phyloP scores from a whole-genome alignment of 331 rosid genomes.

The Rhamnella rubrinervis region DNA sequence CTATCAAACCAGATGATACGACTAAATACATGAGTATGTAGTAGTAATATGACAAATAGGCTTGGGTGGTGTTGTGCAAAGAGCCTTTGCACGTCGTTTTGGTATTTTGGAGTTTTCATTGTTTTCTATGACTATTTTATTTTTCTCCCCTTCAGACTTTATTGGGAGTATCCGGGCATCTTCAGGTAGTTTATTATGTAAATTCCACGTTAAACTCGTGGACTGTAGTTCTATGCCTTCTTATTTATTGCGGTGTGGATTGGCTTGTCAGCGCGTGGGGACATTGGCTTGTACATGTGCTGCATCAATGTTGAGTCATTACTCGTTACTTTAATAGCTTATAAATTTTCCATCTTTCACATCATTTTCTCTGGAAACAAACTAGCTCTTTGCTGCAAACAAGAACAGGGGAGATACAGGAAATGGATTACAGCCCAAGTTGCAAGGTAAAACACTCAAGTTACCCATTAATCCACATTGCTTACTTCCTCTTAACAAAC shows the following conservation, averaged over 20 bases:
- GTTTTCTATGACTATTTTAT: too few relatives aligned
- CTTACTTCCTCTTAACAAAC: not conserved
- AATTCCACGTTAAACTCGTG: too few relatives aligned
- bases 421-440: conserved; percentile 48
- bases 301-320: conserved; percentile 20
- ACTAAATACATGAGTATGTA: too few relatives aligned
- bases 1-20: too few relatives aligned
- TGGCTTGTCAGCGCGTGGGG: conserved; percentile 34
- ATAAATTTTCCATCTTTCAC: not conserved
- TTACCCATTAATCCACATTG: not conserved
- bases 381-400: not conserved
- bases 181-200: too few relatives aligned
- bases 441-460: conserved; percentile 43
- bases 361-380: conserved; percentile 17
- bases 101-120: too few relatives aligned
- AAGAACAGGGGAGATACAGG: not conserved
- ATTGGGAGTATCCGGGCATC: too few relatives aligned
- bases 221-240: not conserved
- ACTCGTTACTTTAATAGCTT: not conserved
- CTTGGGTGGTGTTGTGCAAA: not conserved
- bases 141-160: too few relatives aligned
- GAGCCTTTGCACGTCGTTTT: too few relatives aligned
- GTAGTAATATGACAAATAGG: not conserved
- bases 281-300: not conserved
- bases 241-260: not conserved